Percentiles rank a stretch among this genome's conserved stretches.
Conservation (phyloP, 352 stramenopile species). For the Pythium scleroteichum region DNA sequence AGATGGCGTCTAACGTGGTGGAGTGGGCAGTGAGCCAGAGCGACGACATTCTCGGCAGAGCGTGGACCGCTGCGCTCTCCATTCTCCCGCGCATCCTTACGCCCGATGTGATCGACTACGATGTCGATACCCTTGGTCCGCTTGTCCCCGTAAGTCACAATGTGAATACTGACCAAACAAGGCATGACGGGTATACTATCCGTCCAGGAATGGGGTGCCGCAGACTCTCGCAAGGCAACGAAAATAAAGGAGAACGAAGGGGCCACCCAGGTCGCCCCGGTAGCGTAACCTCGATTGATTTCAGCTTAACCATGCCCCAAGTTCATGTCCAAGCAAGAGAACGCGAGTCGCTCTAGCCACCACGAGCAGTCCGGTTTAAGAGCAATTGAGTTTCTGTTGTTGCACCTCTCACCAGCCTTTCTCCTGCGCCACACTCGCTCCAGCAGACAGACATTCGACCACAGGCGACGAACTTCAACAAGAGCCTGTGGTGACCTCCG, state of each 20-base stretch:
- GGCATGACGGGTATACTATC: background rate
- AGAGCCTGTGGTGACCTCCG: no score
- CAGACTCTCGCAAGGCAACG: constrained; percentile 1
- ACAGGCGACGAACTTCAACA: background rate
- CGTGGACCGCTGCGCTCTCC: constrained; percentile 6
- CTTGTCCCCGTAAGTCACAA: constrained; percentile 9
- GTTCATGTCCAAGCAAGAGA: no score
- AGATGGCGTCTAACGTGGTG: constrained; percentile 6
- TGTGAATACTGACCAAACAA: background rate
- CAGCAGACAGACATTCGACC: background rate
- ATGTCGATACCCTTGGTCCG: constrained; percentile 16
- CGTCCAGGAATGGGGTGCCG: constrained; percentile 12
- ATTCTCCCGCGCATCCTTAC: constrained; percentile 4
- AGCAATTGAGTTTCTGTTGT: no score
- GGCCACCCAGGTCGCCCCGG: background rate
- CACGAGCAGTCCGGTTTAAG: no score
- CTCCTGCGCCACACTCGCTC: no score
- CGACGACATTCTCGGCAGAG: constrained; percentile 4
- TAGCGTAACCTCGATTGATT: background rate
- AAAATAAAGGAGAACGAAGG: background rate
- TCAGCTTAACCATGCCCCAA: no score
- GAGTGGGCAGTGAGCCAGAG: constrained; percentile 5
- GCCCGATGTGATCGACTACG: constrained; percentile 13
- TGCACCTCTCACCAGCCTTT: no score
- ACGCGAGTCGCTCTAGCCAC: no score